Conservation (phyloP, 2,329 filamentous ascomycete species). For the Claviceps sp. region DNA sequence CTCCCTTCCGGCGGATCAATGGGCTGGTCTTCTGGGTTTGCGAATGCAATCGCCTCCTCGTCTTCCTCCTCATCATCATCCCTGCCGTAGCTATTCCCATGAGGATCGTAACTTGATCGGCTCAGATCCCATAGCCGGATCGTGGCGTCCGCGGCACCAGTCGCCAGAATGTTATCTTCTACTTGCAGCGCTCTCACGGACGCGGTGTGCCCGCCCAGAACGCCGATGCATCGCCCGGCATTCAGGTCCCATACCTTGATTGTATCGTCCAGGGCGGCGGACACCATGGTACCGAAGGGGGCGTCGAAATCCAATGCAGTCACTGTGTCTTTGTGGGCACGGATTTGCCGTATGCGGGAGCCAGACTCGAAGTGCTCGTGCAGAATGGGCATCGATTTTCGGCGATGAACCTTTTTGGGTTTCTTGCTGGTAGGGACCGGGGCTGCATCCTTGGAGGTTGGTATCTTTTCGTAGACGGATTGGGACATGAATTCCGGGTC, state of each 20-base stretch:
- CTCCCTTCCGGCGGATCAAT: slow-evolving; percentile 63
- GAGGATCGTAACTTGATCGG: slow-evolving; percentile 69
- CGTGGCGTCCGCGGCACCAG: slow-evolving; percentile 86
- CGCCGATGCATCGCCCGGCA: slow-evolving; percentile 78
- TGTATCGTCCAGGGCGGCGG: slow-evolving; percentile 82
- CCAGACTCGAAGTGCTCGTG: slow-evolving; percentile 93
- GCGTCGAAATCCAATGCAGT: slow-evolving; percentile 91
- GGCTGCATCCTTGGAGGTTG: slow-evolving; percentile 37
- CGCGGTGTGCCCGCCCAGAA: slow-evolving; percentile 85
- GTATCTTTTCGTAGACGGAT: slow-evolving; percentile 90
- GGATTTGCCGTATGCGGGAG: slow-evolving; percentile 74
- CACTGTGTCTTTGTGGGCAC: slow-evolving; percentile 76
- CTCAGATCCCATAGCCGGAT: slow-evolving; percentile 92
- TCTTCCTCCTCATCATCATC: slow-evolving; percentile 47
- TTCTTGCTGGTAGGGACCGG: slow-evolving; percentile 25
- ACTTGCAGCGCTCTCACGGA: slow-evolving; percentile 88
- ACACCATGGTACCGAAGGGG: slow-evolving; percentile 93
- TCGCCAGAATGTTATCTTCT: slow-evolving; percentile 89
- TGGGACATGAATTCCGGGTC: slow-evolving; percentile 77
- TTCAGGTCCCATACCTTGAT: slow-evolving; percentile 95
- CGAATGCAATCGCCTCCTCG: slow-evolving; percentile 58
- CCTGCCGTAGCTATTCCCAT: slow-evolving; percentile 41
- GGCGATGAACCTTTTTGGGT: slow-evolving; percentile 42
- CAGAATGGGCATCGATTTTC: slow-evolving; percentile 83
- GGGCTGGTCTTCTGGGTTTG: slow-evolving; percentile 52